Percentiles rank a stretch among this genome's conserved stretches.
phyloP scores from a whole-genome alignment of 2,329 filamentous ascomycete genomes.

The Fonsecaea nubica region DNA sequence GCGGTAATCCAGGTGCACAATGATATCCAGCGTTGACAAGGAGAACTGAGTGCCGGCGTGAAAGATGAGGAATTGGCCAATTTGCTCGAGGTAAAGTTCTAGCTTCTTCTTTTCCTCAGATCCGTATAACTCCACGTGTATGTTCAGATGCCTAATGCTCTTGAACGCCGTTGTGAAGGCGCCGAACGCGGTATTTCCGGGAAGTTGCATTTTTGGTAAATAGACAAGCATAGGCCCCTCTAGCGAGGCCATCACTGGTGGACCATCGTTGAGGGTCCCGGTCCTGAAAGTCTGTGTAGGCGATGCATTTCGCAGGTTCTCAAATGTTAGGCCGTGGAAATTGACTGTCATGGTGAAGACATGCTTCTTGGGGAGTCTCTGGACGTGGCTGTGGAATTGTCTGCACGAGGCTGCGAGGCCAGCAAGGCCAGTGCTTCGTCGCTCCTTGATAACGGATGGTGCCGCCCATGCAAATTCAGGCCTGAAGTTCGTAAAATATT shows the following conservation, averaged over 20 bases:
- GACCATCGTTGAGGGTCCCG: not conserved
- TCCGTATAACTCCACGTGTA: not conserved
- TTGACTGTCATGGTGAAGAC: slow-evolving; percentile 3
- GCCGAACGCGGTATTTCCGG: slow-evolving; percentile 1
- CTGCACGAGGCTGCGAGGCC: slow-evolving; percentile 2
- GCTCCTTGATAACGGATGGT: too few relatives aligned
- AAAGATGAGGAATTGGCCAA: not conserved
- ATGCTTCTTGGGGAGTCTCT: not conserved
- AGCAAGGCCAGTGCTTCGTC: not conserved
- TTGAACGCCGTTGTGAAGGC: not conserved
- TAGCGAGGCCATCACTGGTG: not conserved
- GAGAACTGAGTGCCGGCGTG: not conserved
- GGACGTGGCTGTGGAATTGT: not conserved
- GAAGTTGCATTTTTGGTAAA: not conserved
- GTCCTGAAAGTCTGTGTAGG: not conserved
- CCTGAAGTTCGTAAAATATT: not conserved
- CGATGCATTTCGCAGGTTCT: not conserved
- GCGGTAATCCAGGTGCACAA: not conserved
- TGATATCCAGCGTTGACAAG: not conserved
- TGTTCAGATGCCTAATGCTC: not conserved
- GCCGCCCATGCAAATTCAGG: not conserved
- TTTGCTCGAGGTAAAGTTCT: not conserved
- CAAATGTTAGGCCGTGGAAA: slow-evolving; percentile 1
- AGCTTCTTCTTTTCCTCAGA: not conserved
- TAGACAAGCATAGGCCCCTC: not conserved